Conservation (phyloP, 805 yeast species). For the Tetrapisispora pingtungensis region DNA sequence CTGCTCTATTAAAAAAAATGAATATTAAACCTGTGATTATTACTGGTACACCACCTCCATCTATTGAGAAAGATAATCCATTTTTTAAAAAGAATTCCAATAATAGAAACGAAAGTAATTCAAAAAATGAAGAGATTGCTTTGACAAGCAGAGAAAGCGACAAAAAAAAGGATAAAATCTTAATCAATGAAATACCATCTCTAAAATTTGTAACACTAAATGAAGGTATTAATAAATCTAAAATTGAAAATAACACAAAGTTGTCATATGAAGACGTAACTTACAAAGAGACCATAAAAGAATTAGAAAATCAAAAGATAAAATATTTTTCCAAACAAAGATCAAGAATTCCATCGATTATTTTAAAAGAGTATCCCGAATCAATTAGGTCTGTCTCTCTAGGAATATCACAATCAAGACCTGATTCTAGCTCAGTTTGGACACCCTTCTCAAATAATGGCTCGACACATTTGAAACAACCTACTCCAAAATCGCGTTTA, state of each 20-base stretch:
- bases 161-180: too few species aligned
- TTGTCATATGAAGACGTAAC: not conserved
- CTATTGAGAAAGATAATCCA: slow-evolving; percentile 15
- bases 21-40: slow-evolving; percentile 32
- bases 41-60: slow-evolving; percentile 23
- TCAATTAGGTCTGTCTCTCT: not conserved
- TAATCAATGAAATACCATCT: not conserved
- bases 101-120: not conserved
- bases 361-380: not conserved
- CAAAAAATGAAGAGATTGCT: not conserved
- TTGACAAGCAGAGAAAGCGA: not conserved
- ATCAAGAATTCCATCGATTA: slow-evolving; percentile 9
- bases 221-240: not conserved
- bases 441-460: slow-evolving; percentile 6
- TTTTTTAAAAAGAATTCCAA: not conserved
- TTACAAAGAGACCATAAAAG: slow-evolving; percentile 3
- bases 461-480: slow-evolving; percentile 9
- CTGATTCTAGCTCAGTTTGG: slow-evolving; percentile 2
- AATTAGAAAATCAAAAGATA: slow-evolving; percentile 9
- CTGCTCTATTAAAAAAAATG: slow-evolving; percentile 33
- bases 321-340: slow-evolving; percentile 7
- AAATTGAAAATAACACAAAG: not conserved
- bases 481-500: slow-evolving; percentile 18
- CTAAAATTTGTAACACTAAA: not conserved
- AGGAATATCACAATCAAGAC: not conserved